Evolutionary conservation across 352 stramenopile genomes (phyloP).

Genomic region (Pythium guiyangense): DNA sequence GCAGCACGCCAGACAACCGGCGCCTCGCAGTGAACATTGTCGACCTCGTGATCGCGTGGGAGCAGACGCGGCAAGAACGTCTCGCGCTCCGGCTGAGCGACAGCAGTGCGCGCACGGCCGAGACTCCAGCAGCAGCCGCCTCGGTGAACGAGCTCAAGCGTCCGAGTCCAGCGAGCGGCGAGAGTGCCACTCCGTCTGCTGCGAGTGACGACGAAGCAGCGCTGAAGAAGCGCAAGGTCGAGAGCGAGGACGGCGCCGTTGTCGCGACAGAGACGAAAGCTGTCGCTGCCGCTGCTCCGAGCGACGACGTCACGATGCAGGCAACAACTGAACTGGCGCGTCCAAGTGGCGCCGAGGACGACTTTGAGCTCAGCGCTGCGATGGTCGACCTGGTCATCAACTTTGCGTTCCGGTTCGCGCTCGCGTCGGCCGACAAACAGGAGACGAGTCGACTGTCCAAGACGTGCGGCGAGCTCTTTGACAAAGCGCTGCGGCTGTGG

Average conservation of each 20-base stretch:
- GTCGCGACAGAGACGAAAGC: conserved; percentile 1
- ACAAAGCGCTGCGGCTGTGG: conserved; percentile 82
- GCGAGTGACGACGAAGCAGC: conserved; percentile 8
- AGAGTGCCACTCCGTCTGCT: neutral
- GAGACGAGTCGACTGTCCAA: conserved; percentile 86
- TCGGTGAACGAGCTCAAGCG: conserved; percentile 17
- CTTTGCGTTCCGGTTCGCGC: conserved; percentile 84
- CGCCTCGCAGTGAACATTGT: conserved; percentile 92
- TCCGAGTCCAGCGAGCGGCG: neutral
- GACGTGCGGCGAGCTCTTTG: conserved; percentile 85
- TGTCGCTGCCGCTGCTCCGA: neutral
- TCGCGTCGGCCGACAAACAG: conserved; percentile 87
- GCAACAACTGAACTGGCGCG: conserved; percentile 5
- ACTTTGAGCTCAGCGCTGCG: conserved; percentile 80
- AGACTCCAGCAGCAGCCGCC: neutral
- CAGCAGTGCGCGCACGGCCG: neutral
- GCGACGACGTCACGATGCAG: conserved; percentile 7
- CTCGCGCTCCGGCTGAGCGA: conserved; percentile 20
- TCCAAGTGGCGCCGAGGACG: conserved; percentile 54
- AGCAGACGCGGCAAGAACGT: conserved; percentile 81
- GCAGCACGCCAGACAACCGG: conserved; percentile 90
- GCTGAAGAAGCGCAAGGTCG: conserved; percentile 46
- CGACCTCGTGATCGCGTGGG: conserved; percentile 96
- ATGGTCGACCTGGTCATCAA: conserved; percentile 93
- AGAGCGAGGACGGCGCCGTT: conserved; percentile 15